Evolutionary conservation across 2,329 filamentous ascomycete genomes (phyloP).

Genomic region (Pseudopyrenochaeta lycopersici): DNA sequence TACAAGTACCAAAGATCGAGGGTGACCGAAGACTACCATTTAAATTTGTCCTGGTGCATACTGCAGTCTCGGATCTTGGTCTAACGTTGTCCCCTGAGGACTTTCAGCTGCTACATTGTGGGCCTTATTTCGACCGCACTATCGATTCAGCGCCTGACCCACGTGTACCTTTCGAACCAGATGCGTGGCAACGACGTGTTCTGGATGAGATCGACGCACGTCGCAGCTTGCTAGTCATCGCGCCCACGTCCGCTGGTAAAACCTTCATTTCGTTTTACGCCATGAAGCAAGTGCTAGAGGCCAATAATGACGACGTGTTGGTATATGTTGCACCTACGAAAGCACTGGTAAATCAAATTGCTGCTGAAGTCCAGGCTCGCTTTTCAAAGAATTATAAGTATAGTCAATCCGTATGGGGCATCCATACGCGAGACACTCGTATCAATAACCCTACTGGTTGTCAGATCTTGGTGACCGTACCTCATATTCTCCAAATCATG

Average conservation of each 20-base stretch:
- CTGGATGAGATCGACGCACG: conserved; percentile 76
- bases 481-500: conserved; percentile 82
- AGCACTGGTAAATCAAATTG: conserved; percentile 84
- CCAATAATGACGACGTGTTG: conserved; percentile 73
- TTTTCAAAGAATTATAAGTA: conserved; percentile 73
- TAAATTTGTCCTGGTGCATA: conserved; percentile 39
- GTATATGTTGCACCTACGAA: conserved; percentile 86
- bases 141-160: conserved; percentile 73
- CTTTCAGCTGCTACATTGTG: conserved; percentile 74
- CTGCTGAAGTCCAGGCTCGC: conserved; percentile 77
- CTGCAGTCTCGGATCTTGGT: conserved; percentile 36
- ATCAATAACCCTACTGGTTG: conserved; percentile 78
- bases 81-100: conserved; percentile 57
- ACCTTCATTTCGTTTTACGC: conserved; percentile 88
- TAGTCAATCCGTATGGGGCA: conserved; percentile 76
- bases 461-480: conserved; percentile 80
- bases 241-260: conserved; percentile 81
- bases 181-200: conserved; percentile 79
- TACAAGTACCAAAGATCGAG: conserved; percentile 39
- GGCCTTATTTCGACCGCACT: conserved; percentile 78
- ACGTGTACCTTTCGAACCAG: conserved; percentile 77
- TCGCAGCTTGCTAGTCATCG: conserved; percentile 77
- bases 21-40: conserved; percentile 57
- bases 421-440: conserved; percentile 78
- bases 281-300: conserved; percentile 77